phyloP scores from a whole-genome alignment of 2,329 filamentous ascomycete species.

The Trichophyton mentagrophytes region DNA sequence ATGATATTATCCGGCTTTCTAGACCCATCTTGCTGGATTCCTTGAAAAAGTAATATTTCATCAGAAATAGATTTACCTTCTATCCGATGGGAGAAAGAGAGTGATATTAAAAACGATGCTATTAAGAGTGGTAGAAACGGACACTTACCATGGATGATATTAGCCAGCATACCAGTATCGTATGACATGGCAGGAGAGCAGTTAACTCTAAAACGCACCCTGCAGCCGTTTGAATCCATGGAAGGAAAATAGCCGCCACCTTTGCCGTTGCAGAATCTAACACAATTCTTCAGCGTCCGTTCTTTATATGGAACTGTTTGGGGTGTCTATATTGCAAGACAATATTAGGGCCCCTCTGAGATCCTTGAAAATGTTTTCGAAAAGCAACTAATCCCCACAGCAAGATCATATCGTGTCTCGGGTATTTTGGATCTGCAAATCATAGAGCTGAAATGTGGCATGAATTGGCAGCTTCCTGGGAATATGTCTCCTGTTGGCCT shows the following conservation, averaged over 20 bases:
- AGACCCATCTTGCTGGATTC: background rate
- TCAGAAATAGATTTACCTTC: background rate
- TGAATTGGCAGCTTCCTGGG: too few species aligned
- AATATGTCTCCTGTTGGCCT: too few species aligned
- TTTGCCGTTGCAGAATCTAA: background rate
- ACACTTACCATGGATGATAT: background rate
- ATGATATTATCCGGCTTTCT: background rate
- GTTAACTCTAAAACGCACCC: background rate
- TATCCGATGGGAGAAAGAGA: background rate
- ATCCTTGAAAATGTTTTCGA: background rate
- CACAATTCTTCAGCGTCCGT: background rate
- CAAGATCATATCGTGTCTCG: background rate
- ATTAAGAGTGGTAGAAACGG: background rate
- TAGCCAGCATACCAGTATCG: background rate
- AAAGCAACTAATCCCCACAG: slow-evolving; percentile 4
- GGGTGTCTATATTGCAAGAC: background rate
- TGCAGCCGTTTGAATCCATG: background rate
- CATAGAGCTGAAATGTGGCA: too few species aligned
- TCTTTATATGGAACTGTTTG: background rate
- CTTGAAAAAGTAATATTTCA: background rate
- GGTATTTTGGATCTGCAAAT: too few species aligned
- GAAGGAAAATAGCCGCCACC: background rate
- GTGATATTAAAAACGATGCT: background rate
- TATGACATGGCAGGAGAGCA: slow-evolving; percentile 4
- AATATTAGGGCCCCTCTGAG: background rate